Base-by-base conservation (phyloP, 164 flowering plant species). In the Annona squamosa region DNA sequence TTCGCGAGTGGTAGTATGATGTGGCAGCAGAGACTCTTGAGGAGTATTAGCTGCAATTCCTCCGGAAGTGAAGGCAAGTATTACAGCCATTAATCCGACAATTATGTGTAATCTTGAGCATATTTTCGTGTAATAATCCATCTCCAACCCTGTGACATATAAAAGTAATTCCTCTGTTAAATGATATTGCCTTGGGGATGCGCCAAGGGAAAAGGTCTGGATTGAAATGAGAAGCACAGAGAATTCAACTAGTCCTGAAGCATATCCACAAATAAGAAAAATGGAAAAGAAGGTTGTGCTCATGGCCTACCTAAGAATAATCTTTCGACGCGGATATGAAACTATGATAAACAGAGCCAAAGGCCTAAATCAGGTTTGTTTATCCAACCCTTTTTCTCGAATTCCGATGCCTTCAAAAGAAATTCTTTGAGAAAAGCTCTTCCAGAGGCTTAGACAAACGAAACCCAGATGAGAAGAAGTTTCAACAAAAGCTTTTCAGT, bases 91-190 rank as follows among this genome's bases (percentile, higher is more conserved):
- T 47, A 76, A 71, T 10, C 71, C 46, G 5, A 79, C 4, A 46
- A 44, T 3, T 18, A 78, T 47, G 59, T 19, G 9, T 56, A 71
- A 48, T 69, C 63, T 67, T 46, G 67, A 65, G 42, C 45, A 19
- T 48, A 26, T 26, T 26, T 37, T 47, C 56, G 46, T 56, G 70
- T 44, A 72, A 17, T 7, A 37, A 68, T 63, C 79, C 84, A 85
- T 81, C 70, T 65, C 41, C 73, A 52, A 52, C 9, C 9, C 59
- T 52, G 59, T 52, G 9, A 52, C 37, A 26, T 26, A 26, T 26
- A 26, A 26, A 26, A 26, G 37, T 26, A 26, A 26, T 26, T 26
- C 37, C 37, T 26, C 37, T 26, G 37, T 26, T 26, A 26, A 26
- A 26, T 26, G 37, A 26, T 26, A 26, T 26, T 26, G 37, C 37